phyloP scores from a whole-genome alignment of 1,284 basidiomycete species.

The Ceratobasidium sp. region DNA sequence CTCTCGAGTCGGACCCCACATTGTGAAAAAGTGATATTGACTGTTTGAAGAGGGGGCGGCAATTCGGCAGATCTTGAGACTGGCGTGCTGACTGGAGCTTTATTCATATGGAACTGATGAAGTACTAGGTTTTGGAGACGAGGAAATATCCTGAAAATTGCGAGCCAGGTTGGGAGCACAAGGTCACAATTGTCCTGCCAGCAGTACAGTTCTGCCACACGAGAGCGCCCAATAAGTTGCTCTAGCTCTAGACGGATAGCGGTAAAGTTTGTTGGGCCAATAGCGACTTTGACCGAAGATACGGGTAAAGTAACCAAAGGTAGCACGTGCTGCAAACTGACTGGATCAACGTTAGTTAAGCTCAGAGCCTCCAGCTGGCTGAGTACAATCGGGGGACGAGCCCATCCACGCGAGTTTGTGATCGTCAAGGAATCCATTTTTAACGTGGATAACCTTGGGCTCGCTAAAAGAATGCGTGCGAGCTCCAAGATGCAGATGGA shows the following conservation, averaged over 20 bases:
- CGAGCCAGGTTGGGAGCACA: too few species aligned
- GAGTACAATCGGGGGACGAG: neutral
- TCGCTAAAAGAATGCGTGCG: neutral
- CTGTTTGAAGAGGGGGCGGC: too few species aligned
- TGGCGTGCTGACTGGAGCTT: too few species aligned
- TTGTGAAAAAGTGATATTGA: too few species aligned
- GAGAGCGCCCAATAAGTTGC: neutral
- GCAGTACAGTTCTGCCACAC: too few species aligned
- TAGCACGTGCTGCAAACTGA: neutral
- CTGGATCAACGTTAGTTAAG: neutral
- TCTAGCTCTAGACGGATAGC: neutral
- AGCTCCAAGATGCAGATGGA: neutral
- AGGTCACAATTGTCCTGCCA: too few species aligned
- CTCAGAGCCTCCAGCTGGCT: neutral
- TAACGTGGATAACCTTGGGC: neutral
- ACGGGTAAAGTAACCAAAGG: neutral
- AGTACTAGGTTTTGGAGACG: too few species aligned
- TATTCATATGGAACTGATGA: too few species aligned
- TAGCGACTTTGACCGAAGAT: neutral
- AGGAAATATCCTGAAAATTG: too few species aligned
- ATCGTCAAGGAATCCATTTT: neutral
- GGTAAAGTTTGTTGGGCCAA: neutral
- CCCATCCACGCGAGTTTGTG: neutral
- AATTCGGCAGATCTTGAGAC: too few species aligned
- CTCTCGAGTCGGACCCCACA: too few species aligned